These are phyloP conservation scores for Arthrinium puccinioides DNA, from an alignment of 2,329 filamentous ascomycete genomes.

Conservation along the genomic window DNA sequence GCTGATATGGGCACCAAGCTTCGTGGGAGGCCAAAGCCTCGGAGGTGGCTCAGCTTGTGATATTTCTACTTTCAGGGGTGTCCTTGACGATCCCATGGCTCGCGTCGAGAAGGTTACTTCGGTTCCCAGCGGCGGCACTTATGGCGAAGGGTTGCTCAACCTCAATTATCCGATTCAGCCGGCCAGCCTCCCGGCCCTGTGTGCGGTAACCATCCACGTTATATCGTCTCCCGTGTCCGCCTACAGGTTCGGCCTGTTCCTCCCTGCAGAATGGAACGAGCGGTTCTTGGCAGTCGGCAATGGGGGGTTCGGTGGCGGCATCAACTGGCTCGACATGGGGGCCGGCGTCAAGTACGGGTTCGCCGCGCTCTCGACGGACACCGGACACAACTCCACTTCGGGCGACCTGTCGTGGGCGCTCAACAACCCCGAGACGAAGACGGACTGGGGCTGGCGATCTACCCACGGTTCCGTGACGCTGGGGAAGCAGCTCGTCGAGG, in stretches of 20 bases:
- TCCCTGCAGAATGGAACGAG: constrained; percentile 28
- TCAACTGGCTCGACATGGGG: constrained; percentile 27
- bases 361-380: constrained; percentile 33
- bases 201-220: constrained; percentile 28
- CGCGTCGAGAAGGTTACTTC: constrained; percentile 19
- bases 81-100: constrained; percentile 14
- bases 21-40: too few species aligned
- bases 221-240: constrained; percentile 20
- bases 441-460: constrained; percentile 31
- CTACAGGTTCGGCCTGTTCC: constrained; percentile 30
- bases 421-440: constrained; percentile 22
- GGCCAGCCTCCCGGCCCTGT: constrained; percentile 29
- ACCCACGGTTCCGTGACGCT: constrained; percentile 41
- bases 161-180: constrained; percentile 26
- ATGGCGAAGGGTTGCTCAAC: constrained; percentile 27
- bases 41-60: too few species aligned
- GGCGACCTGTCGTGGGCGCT: constrained; percentile 29
- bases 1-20: too few species aligned
- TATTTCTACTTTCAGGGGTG: too few species aligned
- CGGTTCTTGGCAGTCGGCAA: constrained; percentile 30
- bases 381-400: constrained; percentile 29
- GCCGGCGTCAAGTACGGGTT: constrained; percentile 28
- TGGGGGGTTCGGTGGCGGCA: constrained; percentile 28
- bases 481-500: constrained; percentile 37
- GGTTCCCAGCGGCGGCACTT: constrained; percentile 22